Conservation (phyloP, 768 basidiomycete species). For the Leccinellum rugosiceps region DNA sequence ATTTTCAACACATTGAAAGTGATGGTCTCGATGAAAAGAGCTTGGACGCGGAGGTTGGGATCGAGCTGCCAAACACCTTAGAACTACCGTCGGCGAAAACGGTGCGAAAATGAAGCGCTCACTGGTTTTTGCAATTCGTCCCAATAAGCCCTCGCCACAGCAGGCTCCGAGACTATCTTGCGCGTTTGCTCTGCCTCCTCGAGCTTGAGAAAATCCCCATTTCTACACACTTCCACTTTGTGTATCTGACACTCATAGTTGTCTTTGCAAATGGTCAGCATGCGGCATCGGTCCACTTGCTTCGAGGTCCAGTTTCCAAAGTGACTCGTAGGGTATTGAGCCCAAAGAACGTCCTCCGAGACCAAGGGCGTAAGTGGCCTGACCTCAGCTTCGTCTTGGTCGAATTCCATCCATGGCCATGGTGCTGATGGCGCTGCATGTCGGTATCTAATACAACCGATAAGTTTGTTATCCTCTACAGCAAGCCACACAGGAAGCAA, state of each 20-base stretch:
- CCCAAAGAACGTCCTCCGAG: slow-evolving; percentile 24
- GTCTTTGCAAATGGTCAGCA: slow-evolving; percentile 24
- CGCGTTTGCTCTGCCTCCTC: slow-evolving; percentile 1
- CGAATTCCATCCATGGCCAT: slow-evolving; percentile 43
- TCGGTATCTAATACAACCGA: slow-evolving; percentile 25
- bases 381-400: slow-evolving; percentile 19
- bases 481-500: neutral
- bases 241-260: slow-evolving; percentile 18
- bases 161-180: slow-evolving; percentile 15
- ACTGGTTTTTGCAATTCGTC: slow-evolving; percentile 26
- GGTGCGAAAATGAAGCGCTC: slow-evolving; percentile 1
- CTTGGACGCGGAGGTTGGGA: slow-evolving; percentile 27
- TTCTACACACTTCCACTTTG: slow-evolving; percentile 16
- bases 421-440: slow-evolving; percentile 39
- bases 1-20: slow-evolving; percentile 32
- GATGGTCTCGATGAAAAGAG: slow-evolving; percentile 37
- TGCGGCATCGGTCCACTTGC: slow-evolving; percentile 38
- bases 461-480: slow-evolving; percentile 16
- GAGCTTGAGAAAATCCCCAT: slow-evolving; percentile 17
- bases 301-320: slow-evolving; percentile 55
- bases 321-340: slow-evolving; percentile 45
- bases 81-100: neutral
- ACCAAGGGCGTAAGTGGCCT: neutral
- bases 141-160: slow-evolving; percentile 24
- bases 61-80: slow-evolving; percentile 17